Evolutionary conservation across 345 rosid genomes (phyloP).

Genomic region (Eucalyptus erythrocorys): DNA sequence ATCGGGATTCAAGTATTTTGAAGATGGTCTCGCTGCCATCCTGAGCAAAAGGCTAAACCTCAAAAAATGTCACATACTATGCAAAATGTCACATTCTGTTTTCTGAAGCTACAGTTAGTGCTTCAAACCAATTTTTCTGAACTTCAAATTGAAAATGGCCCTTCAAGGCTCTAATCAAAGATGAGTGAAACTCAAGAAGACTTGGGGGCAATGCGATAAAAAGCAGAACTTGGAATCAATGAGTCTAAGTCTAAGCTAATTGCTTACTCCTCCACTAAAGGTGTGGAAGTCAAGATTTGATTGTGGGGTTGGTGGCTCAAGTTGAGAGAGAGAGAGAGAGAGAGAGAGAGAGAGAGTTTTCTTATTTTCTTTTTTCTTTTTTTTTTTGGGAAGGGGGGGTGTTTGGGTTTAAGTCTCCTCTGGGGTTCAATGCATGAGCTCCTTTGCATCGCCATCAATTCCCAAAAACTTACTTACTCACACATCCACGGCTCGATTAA

Average conservation of each 20-base stretch:
- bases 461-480: not conserved
- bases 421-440: not conserved
- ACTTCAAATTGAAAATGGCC: not conserved
- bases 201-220: not conserved
- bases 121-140: not conserved
- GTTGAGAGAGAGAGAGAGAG: not conserved
- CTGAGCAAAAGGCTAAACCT: not conserved
- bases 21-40: not conserved
- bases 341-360: too few relatives aligned
- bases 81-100: not conserved
- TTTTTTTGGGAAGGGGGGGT: not conserved
- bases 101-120: not conserved
- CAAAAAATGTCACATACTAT: not conserved
- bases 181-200: not conserved
- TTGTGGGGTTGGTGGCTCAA: not conserved
- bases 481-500: not conserved
- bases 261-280: not conserved
- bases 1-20: not conserved
- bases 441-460: not conserved
- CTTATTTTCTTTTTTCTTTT: too few relatives aligned
- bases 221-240: not conserved
- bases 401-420: not conserved
- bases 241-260: not conserved
- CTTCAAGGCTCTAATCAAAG: not conserved
- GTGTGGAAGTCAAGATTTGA: not conserved